Base-by-base conservation (phyloP, 441 rosid genomes). In the Flueggea neowawraea region DNA sequence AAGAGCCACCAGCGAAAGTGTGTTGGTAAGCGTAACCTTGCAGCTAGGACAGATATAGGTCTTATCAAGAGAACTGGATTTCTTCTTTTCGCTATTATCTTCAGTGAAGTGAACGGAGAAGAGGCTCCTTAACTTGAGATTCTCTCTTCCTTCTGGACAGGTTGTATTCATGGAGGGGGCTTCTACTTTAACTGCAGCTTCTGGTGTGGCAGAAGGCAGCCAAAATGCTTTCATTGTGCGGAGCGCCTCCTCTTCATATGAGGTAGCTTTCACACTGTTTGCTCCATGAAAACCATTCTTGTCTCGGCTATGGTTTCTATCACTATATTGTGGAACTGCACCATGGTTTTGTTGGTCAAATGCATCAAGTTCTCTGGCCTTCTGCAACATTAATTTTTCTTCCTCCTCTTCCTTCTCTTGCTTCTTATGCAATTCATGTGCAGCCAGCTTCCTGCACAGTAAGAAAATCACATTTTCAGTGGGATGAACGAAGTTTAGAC, bases 161-260 rank as follows among this genome's bases (percentile, higher is more conserved):
- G 73, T 55, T 5, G 95, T 89, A 55, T 76, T 62, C 10, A 66
- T 67, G 43, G 91, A 75, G 2, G 98, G 96, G 43, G 91, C 85
- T 10, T 73, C 81, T 0, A 72, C 84, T 80, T 88, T 91, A 49
- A 69, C 82, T 3, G 89, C 64, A 61, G 96, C 98, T 63, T 73
- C 96, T 0, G 98, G 98, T 10, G 98, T 91, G 43, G 98, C 98
- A 13, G 98, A 91, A 11, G 96, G 96, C 59, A 91, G 87, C 95
- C 93, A 91, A 79, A 89, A 91, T 4, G 98, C 96, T 74, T 91
- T 91, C 97, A 91, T 91, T 4, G 95, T 91, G 54, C 88, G 83
- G 45, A 91, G 92, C 33, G 97, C 98, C 73, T 91, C 95, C 67
- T 84, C 98, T 77, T 91, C 96, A 62, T 69, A 89, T 5, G 95